phyloP scores from a whole-genome alignment of 352 stramenopile genomes.

The Aphanomyces stellatus region DNA sequence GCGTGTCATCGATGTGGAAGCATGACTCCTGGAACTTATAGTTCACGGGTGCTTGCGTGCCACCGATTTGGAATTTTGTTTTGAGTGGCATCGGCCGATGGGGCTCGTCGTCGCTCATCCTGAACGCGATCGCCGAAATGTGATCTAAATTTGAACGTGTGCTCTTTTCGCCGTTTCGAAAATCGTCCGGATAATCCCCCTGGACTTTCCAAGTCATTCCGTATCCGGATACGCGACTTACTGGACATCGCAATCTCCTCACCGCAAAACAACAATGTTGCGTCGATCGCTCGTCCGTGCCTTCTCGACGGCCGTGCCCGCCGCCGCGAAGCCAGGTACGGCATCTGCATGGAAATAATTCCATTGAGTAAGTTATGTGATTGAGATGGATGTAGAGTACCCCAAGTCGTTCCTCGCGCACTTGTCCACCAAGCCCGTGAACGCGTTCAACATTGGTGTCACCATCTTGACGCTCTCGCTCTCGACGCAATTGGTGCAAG shows the following conservation, averaged over 20 bases:
- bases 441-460: conserved; percentile 79
- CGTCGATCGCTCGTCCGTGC: background rate
- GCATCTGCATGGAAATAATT: background rate
- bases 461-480: conserved; percentile 77
- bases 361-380: no score
- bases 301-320: conserved; percentile 3
- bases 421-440: conserved; percentile 68
- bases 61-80: conserved; percentile 57
- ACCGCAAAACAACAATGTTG: background rate
- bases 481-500: conserved; percentile 61
- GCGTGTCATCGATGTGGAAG: conserved; percentile 54
- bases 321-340: background rate
- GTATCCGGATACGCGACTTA: background rate
- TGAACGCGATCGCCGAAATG: background rate
- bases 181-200: no score
- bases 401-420: conserved; percentile 75
- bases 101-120: conserved; percentile 12
- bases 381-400: conserved; percentile 37
- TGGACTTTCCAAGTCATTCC: no score
- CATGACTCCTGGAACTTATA: conserved; percentile 67
- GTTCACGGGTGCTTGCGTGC: conserved; percentile 45
- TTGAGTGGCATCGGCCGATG: conserved; percentile 21
- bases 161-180: background rate
- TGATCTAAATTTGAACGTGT: background rate
- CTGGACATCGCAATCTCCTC: background rate